Base-by-base conservation (phyloP, 352 stramenopile genomes). In the Phytophthora fragariae region DNA sequence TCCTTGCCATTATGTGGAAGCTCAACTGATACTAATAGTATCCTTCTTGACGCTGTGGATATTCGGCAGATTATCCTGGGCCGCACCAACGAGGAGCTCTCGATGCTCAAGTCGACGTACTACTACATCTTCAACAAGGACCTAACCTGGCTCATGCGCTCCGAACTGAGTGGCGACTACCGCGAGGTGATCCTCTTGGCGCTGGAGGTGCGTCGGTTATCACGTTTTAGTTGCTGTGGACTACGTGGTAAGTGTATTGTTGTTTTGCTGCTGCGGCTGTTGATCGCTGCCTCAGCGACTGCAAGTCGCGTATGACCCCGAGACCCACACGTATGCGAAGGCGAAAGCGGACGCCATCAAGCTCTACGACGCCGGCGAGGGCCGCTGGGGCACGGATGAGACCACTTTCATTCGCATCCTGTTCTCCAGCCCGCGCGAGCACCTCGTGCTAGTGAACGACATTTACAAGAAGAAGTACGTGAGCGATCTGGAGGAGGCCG, bases 81-180 rank as follows among this genome's bases (percentile, higher is more conserved):
- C n/a, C 84, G 88, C 72, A 90, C 83, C 17, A 89, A 90, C 56
- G 80, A 91, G 33, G 88, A 95, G 70, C 70, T 95, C 37, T 79
- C 80, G 33, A 84, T 93, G 76, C 78, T 95, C 53, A 91, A 90
- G 73, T 83, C 80, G 62, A 90, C 84, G 56, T 93, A 90, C 73
- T 92, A 88, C 62, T 83, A 92, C 59, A 87, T 89, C 71, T 92
- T 88, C 72, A 89, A 91, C 62, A 76, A 91, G 65, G 88, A 95
- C 59, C 73, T 93, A 61, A 81, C 76, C 17, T 86, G 85, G 65
- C 72, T 88, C 27, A 85, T 93, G 80, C 71, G 81, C 53, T 85
- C 81, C 19, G 85, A 92, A 63, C 75, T 92, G 9, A 83, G 79
- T 46, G 88, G 88, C 21, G 86, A 95, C 76, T 89, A 91, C 68